Evolutionary conservation across 2,329 filamentous ascomycete species (phyloP).

Genomic region (Exophiala phaeomuriformis): DNA sequence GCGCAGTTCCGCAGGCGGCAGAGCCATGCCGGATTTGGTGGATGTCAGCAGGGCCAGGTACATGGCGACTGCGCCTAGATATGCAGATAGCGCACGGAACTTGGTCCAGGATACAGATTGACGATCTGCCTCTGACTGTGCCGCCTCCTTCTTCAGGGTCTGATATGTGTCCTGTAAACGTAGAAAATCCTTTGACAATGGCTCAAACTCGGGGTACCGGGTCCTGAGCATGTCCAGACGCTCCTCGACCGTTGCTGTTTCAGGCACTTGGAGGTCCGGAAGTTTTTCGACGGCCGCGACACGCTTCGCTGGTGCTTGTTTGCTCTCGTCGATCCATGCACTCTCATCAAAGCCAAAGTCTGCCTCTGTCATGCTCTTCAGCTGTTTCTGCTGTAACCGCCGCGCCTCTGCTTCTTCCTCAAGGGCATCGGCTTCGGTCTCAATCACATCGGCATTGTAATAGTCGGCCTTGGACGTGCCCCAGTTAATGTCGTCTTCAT

Average conservation of each 20-base stretch:
- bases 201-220: conserved; percentile 87
- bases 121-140: conserved; percentile 44
- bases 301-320: conserved; percentile 38
- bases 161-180: conserved; percentile 58
- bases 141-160: conserved; percentile 52
- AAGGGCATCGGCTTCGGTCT: conserved; percentile 65
- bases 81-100: conserved; percentile 73
- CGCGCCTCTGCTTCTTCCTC: conserved; percentile 90
- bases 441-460: conserved; percentile 76
- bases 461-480: conserved; percentile 82
- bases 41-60: conserved; percentile 94
- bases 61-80: conserved; percentile 78
- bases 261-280: conserved; percentile 71
- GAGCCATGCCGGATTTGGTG: conserved; percentile 53
- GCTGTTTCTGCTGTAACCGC: conserved; percentile 80
- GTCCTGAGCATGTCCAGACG: conserved; percentile 65
- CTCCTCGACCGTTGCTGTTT: conserved; percentile 69
- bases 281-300: conserved; percentile 66
- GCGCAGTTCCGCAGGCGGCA: conserved; percentile 71
- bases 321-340: conserved; percentile 64
- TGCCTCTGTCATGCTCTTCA: conserved; percentile 78
- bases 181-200: conserved; percentile 70
- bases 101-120: conserved; percentile 59
- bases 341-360: conserved; percentile 91
- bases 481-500: conserved; percentile 65